Evolutionary conservation across 2,329 filamentous ascomycete species (phyloP), one percentile per base, ranked within the genome.

Genomic region (Coniochaeta prunicola): DNA sequence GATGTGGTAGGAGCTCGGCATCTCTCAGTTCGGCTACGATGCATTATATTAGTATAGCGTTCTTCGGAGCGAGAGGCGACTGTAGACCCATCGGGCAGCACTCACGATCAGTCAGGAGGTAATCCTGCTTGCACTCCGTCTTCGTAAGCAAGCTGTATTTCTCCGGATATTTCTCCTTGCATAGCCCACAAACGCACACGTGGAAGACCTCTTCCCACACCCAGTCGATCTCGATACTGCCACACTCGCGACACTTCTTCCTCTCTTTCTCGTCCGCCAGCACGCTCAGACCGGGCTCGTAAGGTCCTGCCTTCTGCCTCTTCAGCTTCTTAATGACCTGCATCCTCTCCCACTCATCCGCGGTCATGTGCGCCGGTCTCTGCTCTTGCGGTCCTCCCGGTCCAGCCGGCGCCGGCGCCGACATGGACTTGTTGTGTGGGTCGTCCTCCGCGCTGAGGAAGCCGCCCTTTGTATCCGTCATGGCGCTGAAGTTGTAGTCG

Each of bases 391-490:
- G 19, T 30, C 83, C 9, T 81, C 66, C 4, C n/a, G n/a, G 21
- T 34, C 61, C 70, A 17, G 65, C 63, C 74, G 57, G 81, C 72
- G 64, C 75, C 59, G 59, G 74, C 33, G 53, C 9, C 71, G 84
- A 70, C 67, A 93, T 79, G 9, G 88, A 90, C 64, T 88, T 88
- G 70, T 96, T 96, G 70, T 88, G 85, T 1, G 94, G 94, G 72
- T 99, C 94, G 69, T 99, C 94, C 62, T 93, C 90, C 1, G 84
- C 82, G n/a, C 88, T 90, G 64, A 99, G 75, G 73, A 99, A 99
- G 0, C 94, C 94, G 62, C 94, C 94, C 70, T 97, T 97, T 0
- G 93, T 97, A 72, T 99, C 94, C 7, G 89, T 96, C 92, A 99
- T 97, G 75, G 93, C 89, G 70, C 90, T 93, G 75, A 99, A 94